These are phyloP conservation scores for Rhizopus delemar DNA, from an alignment of 371 early-diverging fungal genomes.

Conservation along the genomic window DNA sequence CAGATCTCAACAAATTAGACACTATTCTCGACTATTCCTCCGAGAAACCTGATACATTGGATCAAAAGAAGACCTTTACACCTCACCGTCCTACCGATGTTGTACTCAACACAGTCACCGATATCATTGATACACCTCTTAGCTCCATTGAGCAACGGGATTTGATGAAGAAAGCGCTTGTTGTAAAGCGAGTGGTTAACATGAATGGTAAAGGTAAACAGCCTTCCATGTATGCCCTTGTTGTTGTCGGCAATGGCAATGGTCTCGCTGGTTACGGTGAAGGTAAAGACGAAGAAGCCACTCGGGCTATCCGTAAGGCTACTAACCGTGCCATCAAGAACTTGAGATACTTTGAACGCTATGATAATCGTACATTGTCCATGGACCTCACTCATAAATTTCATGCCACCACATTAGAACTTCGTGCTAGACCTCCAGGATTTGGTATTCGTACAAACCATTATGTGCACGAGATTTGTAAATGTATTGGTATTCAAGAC, in stretches of 20 bases:
- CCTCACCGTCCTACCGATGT: slow-evolving; percentile 45
- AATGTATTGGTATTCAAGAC: slow-evolving; percentile 93
- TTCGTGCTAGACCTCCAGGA: slow-evolving; percentile 91
- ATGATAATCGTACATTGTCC: slow-evolving; percentile 93
- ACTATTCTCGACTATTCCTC: slow-evolving; percentile 44
- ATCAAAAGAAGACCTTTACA: slow-evolving; percentile 40
- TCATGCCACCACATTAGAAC: slow-evolving; percentile 79
- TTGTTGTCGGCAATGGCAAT: slow-evolving; percentile 93
- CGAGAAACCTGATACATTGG: slow-evolving; percentile 27
- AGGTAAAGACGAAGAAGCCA: slow-evolving; percentile 83
- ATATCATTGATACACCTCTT: slow-evolving; percentile 47
- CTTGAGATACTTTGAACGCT: slow-evolving; percentile 82
- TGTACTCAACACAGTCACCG: slow-evolving; percentile 41
- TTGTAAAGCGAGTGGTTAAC: slow-evolving; percentile 79
- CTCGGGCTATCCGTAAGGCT: slow-evolving; percentile 87
- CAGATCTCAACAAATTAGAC: slow-evolving; percentile 47
- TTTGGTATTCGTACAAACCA: slow-evolving; percentile 93
- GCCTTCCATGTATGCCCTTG: slow-evolving; percentile 85
- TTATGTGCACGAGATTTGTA: slow-evolving; percentile 93
- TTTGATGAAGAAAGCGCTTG: slow-evolving; percentile 73
- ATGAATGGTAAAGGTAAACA: slow-evolving; percentile 87
- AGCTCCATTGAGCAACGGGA: slow-evolving; percentile 29
- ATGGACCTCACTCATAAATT: slow-evolving; percentile 89
- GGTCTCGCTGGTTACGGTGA: slow-evolving; percentile 96
- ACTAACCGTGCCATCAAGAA: slow-evolving; percentile 86